Evolutionary conservation across 2,329 filamentous ascomycete species (phyloP).

Genomic region (Byssochlamys sp.): DNA sequence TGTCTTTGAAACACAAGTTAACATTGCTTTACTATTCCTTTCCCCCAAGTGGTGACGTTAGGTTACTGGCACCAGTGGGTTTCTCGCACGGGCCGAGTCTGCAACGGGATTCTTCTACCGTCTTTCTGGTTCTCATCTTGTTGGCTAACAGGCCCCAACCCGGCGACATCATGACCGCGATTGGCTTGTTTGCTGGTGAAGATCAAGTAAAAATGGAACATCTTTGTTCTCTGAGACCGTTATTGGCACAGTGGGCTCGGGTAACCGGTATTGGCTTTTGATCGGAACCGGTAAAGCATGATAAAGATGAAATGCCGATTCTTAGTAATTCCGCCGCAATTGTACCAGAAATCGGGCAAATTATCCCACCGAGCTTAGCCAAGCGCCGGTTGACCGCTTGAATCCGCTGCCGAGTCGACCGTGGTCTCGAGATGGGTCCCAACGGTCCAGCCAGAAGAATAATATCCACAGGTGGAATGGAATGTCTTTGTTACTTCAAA

Average conservation of each 20-base stretch:
- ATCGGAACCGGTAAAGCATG: background rate
- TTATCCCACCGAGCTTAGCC: background rate
- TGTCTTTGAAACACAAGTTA: background rate
- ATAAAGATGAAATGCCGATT: background rate
- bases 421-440: background rate
- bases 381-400: background rate
- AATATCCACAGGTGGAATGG: background rate
- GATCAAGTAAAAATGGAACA: background rate
- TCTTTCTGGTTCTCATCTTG: background rate
- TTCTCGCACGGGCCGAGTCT: background rate
- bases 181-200: background rate
- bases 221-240: too few species aligned
- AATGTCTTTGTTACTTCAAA: too few species aligned
- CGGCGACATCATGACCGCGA: background rate
- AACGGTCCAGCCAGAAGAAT: background rate
- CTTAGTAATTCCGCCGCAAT: background rate
- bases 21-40: background rate
- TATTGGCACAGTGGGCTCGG: background rate
- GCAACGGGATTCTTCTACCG: background rate
- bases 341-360: background rate
- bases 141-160: background rate
- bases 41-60: background rate
- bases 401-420: background rate
- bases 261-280: background rate
- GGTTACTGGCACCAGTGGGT: background rate